Conservation (phyloP, 495 filamentous ascomycete genomes). For the Schizothecium vesticola region DNA sequence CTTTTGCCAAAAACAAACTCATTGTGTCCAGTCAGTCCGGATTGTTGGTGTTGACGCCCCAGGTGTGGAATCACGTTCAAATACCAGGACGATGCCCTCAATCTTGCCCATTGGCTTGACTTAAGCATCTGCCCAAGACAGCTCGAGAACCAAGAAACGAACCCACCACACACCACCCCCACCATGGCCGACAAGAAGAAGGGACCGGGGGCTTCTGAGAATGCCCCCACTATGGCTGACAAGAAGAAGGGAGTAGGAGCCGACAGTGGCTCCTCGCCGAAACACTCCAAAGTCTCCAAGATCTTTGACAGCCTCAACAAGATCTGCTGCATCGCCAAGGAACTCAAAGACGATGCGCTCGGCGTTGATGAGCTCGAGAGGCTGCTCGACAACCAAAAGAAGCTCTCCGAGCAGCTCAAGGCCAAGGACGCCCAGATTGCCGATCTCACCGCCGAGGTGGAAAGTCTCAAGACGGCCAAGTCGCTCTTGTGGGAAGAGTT, state of each 20-base stretch:
- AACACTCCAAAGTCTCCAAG: slow-evolving; percentile 1
- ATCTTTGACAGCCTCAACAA: slow-evolving; percentile 3
- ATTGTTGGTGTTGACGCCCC: background rate
- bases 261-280: background rate
- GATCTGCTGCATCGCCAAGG: slow-evolving; percentile 1
- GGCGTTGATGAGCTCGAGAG: background rate
- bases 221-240: background rate
- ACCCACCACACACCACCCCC: background rate
- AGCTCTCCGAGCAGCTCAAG: background rate
- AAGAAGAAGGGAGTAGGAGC: background rate
- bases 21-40: background rate
- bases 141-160: background rate
- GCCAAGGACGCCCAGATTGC: background rate
- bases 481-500: slow-evolving; percentile 2
- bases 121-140: background rate
- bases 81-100: background rate
- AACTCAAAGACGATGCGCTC: background rate
- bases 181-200: background rate
- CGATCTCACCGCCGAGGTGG: background rate
- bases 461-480: background rate
- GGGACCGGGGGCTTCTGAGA: background rate
- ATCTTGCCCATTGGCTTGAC: background rate
- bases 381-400: slow-evolving; percentile 3
- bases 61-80: background rate
- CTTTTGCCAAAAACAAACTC: background rate